Evolutionary conservation across 2,329 filamentous ascomycete genomes (phyloP).

Genomic region (Neofusicoccum ribis): DNA sequence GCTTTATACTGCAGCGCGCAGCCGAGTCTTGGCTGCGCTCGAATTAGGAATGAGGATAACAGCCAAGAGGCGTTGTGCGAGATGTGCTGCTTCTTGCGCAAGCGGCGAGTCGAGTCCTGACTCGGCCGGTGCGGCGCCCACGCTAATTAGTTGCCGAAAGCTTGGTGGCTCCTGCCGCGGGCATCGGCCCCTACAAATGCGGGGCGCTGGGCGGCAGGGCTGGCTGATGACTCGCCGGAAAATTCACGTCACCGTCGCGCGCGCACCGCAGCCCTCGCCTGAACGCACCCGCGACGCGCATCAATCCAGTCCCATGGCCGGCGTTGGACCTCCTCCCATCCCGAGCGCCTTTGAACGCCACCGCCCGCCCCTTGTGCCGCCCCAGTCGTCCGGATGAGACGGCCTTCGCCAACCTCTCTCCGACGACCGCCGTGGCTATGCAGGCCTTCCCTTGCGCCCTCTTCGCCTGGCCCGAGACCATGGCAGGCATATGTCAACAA

Average conservation of each 20-base stretch:
- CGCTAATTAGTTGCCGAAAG: not conserved
- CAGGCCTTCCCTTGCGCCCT: not conserved
- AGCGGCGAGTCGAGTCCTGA: not conserved
- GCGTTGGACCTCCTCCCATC: not conserved
- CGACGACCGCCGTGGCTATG: not conserved
- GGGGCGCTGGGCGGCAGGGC: not conserved
- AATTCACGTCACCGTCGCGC: not conserved
- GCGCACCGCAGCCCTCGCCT: not conserved
- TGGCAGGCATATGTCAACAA: not conserved
- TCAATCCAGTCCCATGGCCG: not conserved
- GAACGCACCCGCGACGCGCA: not conserved
- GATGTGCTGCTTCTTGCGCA: not conserved
- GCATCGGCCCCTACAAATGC: not conserved
- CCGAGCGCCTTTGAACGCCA: not conserved
- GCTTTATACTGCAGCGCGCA: not conserved
- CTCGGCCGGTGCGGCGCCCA: no score
- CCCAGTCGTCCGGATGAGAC: not conserved
- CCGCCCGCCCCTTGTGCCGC: not conserved
- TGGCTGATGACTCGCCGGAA: not conserved
- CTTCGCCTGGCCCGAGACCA: not conserved
- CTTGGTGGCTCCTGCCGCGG: not conserved
- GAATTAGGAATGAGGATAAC: conserved; percentile 6
- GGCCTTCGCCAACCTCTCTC: not conserved
- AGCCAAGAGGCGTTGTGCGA: not conserved
- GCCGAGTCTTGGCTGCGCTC: not conserved